A percentile compares a stretch with the other conserved stretches of the same genome.
Conservation (phyloP, 345 rosid species). For the Acer campestre region DNA sequence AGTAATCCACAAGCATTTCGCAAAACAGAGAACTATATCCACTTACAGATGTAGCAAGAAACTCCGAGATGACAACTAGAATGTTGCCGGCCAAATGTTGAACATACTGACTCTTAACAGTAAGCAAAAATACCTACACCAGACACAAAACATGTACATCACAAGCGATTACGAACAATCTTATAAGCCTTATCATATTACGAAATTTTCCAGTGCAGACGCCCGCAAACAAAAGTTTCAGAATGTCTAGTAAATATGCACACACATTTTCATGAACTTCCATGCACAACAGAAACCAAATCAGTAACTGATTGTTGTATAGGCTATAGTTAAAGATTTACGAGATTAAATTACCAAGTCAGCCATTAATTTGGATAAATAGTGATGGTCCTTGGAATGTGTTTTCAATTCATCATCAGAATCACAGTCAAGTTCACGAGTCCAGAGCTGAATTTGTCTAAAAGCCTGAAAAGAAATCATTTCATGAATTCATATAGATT, state of each 20-base stretch:
- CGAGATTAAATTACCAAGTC: constrained; percentile 48
- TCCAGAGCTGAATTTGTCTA: constrained; percentile 54
- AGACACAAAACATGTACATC: constrained; percentile 5
- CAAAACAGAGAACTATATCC: neutral
- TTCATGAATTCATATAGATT: neutral
- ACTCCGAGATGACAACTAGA: constrained; percentile 52
- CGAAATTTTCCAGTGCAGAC: too few species aligned
- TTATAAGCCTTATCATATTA: neutral
- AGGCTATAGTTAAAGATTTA: neutral
- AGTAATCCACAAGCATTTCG: neutral
- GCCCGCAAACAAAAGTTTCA: too few species aligned
- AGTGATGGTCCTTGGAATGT: constrained; percentile 18
- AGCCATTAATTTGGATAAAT: constrained; percentile 40
- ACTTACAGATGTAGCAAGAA: constrained; percentile 55
- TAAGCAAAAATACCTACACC: constrained; percentile 53
- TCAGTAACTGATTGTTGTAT: neutral
- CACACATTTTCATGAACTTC: neutral
- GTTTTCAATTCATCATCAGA: constrained; percentile 21
- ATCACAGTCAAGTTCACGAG: constrained; percentile 27
- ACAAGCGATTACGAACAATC: neutral
- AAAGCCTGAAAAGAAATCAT: constrained; percentile 32
- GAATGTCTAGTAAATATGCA: neutral
- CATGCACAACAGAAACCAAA: neutral
- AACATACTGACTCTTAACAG: constrained; percentile 47
- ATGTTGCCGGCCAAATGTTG: constrained; percentile 66